Base-by-base conservation (phyloP, 441 rosid genomes). In the Populus hybrid region DNA sequence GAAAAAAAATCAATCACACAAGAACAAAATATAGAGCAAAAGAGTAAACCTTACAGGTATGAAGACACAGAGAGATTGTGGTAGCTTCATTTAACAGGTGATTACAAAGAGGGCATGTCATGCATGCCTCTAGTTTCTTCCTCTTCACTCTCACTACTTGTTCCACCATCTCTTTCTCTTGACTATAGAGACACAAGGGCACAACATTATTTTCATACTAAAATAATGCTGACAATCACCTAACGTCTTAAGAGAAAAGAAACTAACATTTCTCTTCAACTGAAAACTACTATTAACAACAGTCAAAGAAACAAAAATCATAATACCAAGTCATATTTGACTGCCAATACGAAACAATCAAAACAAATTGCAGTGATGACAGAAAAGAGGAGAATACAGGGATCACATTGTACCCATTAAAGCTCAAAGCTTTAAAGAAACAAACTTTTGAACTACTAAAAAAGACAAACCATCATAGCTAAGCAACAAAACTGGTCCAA, bases 61-160 rank as follows among this genome's bases (percentile, higher is more conserved):
- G 94, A 79, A 91, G 94, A 78, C 94, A 91, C 81, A 88, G 72
- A 59, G 94, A 88, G 61, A 91, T 89, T 26, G 93, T 88, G 6
- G 94, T 91, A 73, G 94, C 90, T 77, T 91, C 93, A 72, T 81
- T 85, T 53, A 91, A 74, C 57, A 46, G 57, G 57, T 46, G 57
- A 46, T 46, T 14, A 14, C 57, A 46, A 14, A 46, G 57, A 14
- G 53, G 89, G 88, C 80, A 82, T 85, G 64, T 84, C 91, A 91
- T 88, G 94, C 93, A 89, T 84, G 90, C 85, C 82, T 80, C 81
- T 40, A 91, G 21, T 40, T 71, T 77, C 78, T 84, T 88, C 69
- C 91, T 89, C 90, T 75, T 83, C 74, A 88, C 87, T 78, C 74
- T 83, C 77, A 86, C 89, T 66, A 81, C 57, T 46, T 46, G 57